Evolutionary conservation across 495 filamentous ascomycete genomes (phyloP).

Genomic region (Delitschia confertaspora): DNA sequence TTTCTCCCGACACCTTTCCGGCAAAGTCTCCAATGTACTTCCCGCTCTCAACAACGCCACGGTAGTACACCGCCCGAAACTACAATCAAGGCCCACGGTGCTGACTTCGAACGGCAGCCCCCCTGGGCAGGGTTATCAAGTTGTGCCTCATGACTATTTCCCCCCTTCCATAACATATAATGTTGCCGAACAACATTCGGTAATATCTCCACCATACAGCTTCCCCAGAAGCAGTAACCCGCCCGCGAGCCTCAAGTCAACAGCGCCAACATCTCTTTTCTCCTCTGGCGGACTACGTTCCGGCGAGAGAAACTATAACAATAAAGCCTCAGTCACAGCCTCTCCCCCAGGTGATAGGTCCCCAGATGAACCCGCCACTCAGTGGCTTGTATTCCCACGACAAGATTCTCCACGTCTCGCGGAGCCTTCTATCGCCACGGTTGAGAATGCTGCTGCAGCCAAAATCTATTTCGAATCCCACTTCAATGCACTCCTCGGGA

Average conservation of each 20-base stretch:
- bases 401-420: slow-evolving; percentile 33
- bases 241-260: slow-evolving; percentile 17
- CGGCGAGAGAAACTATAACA: slow-evolving; percentile 13
- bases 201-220: slow-evolving; percentile 14
- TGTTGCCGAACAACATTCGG: too few relatives aligned
- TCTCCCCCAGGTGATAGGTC: slow-evolving; percentile 22
- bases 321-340: slow-evolving; percentile 3
- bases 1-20: slow-evolving; percentile 36
- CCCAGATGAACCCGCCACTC: slow-evolving; percentile 39
- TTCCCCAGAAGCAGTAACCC: slow-evolving; percentile 12
- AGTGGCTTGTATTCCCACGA: slow-evolving; percentile 33
- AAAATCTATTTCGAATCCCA: slow-evolving; percentile 83
- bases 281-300: slow-evolving; percentile 21
- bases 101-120: too few relatives aligned
- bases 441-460: slow-evolving; percentile 67
- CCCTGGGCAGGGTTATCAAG: too few relatives aligned
- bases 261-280: slow-evolving; percentile 26
- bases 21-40: slow-evolving; percentile 44
- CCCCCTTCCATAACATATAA: too few relatives aligned
- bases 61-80: slow-evolving; percentile 44
- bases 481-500: slow-evolving; percentile 56
- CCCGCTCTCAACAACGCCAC: slow-evolving; percentile 46
- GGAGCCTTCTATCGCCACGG: slow-evolving; percentile 59
- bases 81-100: slow-evolving; percentile 38
- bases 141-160: too few relatives aligned